Evolutionary conservation across 169 alveolate species (phyloP).

Genomic region (Plasmodium inui): DNA sequence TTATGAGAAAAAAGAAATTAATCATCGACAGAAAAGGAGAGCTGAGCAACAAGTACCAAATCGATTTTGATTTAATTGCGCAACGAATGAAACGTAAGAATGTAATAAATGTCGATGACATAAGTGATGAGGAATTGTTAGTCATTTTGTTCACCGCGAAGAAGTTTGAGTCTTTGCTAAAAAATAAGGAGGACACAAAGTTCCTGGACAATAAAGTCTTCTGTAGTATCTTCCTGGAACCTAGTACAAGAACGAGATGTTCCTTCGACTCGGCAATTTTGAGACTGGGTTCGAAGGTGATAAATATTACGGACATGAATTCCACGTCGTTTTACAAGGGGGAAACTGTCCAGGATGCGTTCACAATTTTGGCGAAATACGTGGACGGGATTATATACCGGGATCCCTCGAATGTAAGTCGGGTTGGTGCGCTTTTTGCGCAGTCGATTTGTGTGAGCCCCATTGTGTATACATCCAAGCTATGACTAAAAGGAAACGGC

Average conservation of each 20-base stretch:
- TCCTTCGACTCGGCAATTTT: constrained; percentile 89
- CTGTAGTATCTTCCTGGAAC: constrained; percentile 83
- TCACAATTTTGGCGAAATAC: constrained; percentile 81
- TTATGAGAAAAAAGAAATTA: constrained; percentile 19
- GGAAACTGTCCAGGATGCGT: constrained; percentile 87
- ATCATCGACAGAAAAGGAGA: constrained; percentile 10
- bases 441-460: neutral
- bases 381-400: constrained; percentile 84
- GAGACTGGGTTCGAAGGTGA: constrained; percentile 85
- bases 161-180: constrained; percentile 46
- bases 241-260: constrained; percentile 91
- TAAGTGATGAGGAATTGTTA: constrained; percentile 62
- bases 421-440: neutral
- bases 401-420: constrained; percentile 71
- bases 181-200: constrained; percentile 48
- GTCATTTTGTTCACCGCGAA: constrained; percentile 56
- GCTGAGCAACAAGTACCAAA: constrained; percentile 25
- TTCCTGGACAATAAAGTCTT: constrained; percentile 60
- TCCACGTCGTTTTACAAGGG: constrained; percentile 85
- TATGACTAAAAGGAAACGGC: neutral
- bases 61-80: constrained; percentile 32
- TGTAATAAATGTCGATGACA: constrained; percentile 68
- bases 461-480: neutral
- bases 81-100: constrained; percentile 46
- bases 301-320: constrained; percentile 78